These are phyloP conservation scores for Pythium biforme DNA, from an alignment of 352 stramenopile species.

Conservation along the genomic window DNA sequence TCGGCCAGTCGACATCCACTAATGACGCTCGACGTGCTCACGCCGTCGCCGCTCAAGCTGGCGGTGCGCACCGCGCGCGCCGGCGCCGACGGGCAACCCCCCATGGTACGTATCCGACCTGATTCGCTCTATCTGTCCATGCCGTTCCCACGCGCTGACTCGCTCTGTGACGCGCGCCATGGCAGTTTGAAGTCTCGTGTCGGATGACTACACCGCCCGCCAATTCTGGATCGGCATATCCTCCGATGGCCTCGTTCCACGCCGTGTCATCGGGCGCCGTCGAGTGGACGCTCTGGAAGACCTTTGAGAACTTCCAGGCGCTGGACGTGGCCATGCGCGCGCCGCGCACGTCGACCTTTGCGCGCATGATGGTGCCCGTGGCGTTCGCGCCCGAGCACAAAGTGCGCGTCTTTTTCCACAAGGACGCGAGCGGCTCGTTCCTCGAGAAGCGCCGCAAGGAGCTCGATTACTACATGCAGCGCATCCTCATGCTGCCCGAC, in stretches of 20 bases:
- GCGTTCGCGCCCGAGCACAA: constrained; percentile 66
- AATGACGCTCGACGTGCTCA: constrained; percentile 30
- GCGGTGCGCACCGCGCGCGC: constrained; percentile 23
- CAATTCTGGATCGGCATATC: too few species aligned
- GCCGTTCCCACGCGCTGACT: background rate
- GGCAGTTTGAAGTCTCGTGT: constrained; percentile 25
- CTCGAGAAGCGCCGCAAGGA: constrained; percentile 74
- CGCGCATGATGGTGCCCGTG: constrained; percentile 85
- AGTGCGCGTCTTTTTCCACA: constrained; percentile 73
- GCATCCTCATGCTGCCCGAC: constrained; percentile 74
- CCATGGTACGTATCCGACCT: constrained; percentile 14
- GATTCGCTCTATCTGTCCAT: background rate
- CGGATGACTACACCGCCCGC: constrained; percentile 5
- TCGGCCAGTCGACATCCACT: background rate
- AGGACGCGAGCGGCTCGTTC: constrained; percentile 66
- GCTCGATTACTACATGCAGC: constrained; percentile 83
- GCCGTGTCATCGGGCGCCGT: constrained; percentile 22
- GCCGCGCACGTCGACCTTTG: constrained; percentile 45
- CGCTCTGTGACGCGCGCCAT: constrained; percentile 2
- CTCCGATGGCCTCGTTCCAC: constrained; percentile 5
- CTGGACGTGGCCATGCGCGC: constrained; percentile 67
- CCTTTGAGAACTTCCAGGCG: constrained; percentile 76
- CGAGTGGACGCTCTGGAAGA: constrained; percentile 81
- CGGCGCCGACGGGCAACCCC: constrained; percentile 17
- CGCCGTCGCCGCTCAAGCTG: constrained; percentile 28